phyloP scores from a whole-genome alignment of 2,329 filamentous ascomycete species.

The Septoria petroselini region DNA sequence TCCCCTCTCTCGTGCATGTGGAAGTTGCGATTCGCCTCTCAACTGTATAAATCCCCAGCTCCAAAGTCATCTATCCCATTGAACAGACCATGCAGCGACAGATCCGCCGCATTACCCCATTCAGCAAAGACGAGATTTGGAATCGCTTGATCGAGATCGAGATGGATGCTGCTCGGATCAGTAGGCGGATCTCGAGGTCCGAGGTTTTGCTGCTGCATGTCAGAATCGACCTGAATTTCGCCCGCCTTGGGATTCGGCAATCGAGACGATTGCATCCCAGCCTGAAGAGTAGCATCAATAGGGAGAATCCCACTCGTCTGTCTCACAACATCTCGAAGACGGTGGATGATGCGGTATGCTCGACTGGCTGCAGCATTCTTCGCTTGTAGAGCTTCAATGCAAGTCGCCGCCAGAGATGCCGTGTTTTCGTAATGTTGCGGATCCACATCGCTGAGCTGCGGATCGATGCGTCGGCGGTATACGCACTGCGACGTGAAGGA shows the following conservation, averaged over 20 bases:
- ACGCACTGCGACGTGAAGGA: slow-evolving; percentile 15
- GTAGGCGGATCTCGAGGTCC: neutral
- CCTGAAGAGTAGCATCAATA: neutral
- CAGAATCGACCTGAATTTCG: neutral
- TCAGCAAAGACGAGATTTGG: neutral
- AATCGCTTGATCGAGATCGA: neutral
- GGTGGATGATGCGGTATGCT: slow-evolving; percentile 15
- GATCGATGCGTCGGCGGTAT: slow-evolving; percentile 9
- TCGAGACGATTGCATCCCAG: neutral
- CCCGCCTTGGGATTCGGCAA: neutral
- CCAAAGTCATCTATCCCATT: slow-evolving; percentile 10
- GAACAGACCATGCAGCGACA: slow-evolving; percentile 8
- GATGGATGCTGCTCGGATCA: neutral
- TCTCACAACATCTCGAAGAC: slow-evolving; percentile 14
- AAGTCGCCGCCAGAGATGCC: slow-evolving; percentile 9
- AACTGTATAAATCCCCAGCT: too few relatives aligned
- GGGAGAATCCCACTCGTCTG: slow-evolving; percentile 9
- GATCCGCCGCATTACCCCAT: slow-evolving; percentile 12
- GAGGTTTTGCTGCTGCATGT: neutral
- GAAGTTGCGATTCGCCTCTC: too few relatives aligned
- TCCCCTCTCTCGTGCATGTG: too few relatives aligned
- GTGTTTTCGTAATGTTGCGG: slow-evolving; percentile 10
- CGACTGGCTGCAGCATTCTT: slow-evolving; percentile 13
- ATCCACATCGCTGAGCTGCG: neutral
- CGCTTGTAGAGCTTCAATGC: slow-evolving; percentile 9